A percentile compares a stretch with the other conserved stretches of the same genome.
These are phyloP conservation scores for Cyclocybe cylindracea DNA, from an alignment of 768 basidiomycete species.

Conservation along the genomic window DNA sequence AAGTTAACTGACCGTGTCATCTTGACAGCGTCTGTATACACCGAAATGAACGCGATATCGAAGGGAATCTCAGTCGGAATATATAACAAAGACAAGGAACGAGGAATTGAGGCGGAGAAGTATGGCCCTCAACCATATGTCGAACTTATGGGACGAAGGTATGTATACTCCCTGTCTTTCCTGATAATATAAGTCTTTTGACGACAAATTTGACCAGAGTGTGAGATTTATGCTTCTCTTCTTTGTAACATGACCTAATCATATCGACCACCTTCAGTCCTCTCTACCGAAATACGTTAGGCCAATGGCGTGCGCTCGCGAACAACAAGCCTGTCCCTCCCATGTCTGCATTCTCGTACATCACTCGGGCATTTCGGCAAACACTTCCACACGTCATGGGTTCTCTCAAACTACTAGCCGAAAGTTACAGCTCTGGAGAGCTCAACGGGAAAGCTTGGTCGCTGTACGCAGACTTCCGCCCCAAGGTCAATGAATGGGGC, in stretches of 20 bases:
- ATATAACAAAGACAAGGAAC: slow-evolving; percentile 55
- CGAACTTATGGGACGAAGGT: slow-evolving; percentile 73
- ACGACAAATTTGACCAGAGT: slow-evolving; percentile 13
- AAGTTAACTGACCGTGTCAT: not conserved
- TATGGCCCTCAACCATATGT: slow-evolving; percentile 79
- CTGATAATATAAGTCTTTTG: not conserved
- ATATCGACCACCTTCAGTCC: slow-evolving; percentile 47
- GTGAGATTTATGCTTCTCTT: slow-evolving; percentile 12
- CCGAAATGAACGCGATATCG: slow-evolving; percentile 86
- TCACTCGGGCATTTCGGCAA: slow-evolving; percentile 78
- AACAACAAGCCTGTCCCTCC: slow-evolving; percentile 72
- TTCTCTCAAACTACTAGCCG: slow-evolving; percentile 67
- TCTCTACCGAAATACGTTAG: slow-evolving; percentile 67
- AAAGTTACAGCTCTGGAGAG: slow-evolving; percentile 56
- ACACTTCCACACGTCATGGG: slow-evolving; percentile 79
- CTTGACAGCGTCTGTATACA: slow-evolving; percentile 80
- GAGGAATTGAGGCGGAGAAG: slow-evolving; percentile 53
- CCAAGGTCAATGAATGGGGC: slow-evolving; percentile 83
- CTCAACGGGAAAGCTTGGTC: slow-evolving; percentile 70
- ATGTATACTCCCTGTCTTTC: not conserved
- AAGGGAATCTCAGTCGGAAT: slow-evolving; percentile 87
- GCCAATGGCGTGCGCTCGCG: slow-evolving; percentile 84
- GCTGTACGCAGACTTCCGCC: slow-evolving; percentile 88
- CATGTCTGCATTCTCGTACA: slow-evolving; percentile 78
- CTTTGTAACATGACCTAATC: not conserved